Evolutionary conservation across 192 early-diverging fungal genomes (phyloP).

Genomic region (Coemansia sp.): DNA sequence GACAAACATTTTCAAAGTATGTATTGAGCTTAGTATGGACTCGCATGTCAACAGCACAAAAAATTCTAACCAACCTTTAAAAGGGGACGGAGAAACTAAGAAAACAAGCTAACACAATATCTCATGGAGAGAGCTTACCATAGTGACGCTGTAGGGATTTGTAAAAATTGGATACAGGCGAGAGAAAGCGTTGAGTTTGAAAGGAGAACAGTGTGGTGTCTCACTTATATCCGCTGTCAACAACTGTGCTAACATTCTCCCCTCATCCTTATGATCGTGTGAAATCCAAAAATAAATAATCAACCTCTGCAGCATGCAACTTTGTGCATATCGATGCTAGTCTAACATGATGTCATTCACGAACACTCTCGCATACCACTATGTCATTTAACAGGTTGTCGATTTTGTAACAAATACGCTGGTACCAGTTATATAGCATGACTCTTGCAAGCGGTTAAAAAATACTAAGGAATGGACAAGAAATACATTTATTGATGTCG

Average conservation of each 20-base stretch:
- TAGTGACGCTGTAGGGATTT: background rate
- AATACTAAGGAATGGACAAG: background rate
- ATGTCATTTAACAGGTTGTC: too few species aligned
- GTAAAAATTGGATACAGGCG: background rate
- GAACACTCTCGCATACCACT: too few species aligned
- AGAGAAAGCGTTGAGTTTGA: background rate
- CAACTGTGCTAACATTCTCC: background rate
- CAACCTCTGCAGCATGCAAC: background rate
- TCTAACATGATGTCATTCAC: too few species aligned
- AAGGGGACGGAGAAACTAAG: background rate
- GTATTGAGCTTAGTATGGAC: background rate
- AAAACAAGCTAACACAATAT: background rate
- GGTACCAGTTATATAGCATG: background rate
- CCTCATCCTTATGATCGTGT: background rate
- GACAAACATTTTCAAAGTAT: background rate
- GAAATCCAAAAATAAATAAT: background rate
- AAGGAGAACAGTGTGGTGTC: background rate
- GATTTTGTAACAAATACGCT: too few species aligned
- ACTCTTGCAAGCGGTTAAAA: background rate
- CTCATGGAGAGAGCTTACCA: background rate
- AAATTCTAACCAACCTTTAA: background rate
- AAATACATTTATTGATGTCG: background rate
- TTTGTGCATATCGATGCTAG: background rate
- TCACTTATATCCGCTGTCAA: background rate
- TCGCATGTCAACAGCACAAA: background rate